phyloP scores from a whole-genome alignment of 106 monocot species.

The Dendrobium huoshanense region DNA sequence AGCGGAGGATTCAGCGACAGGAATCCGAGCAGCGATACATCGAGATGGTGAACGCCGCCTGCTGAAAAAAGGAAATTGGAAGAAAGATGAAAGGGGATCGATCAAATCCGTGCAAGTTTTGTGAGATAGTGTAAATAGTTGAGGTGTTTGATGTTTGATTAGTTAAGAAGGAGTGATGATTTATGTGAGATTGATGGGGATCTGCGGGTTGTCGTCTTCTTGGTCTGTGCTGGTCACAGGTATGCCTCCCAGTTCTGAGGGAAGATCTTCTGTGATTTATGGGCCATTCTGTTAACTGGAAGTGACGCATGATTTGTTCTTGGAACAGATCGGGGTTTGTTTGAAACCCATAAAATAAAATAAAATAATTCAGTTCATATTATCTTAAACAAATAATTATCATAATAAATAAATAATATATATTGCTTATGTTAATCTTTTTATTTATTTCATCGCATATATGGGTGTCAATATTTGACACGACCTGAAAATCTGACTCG shows the following conservation, averaged over 20 bases:
- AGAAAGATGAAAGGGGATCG: neutral
- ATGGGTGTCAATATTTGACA: too few relatives aligned
- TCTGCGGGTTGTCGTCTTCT: neutral
- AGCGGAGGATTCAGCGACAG: conserved; percentile 10
- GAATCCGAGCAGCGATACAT: conserved; percentile 11
- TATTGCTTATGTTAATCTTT: too few relatives aligned
- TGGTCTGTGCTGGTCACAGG: neutral
- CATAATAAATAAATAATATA: too few relatives aligned
- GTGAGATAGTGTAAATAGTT: neutral
- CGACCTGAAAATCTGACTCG: too few relatives aligned
- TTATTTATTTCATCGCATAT: too few relatives aligned
- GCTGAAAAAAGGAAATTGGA: neutral
- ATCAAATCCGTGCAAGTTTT: neutral
- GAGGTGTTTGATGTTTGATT: neutral
- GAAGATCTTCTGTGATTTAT: neutral
- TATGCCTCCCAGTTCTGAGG: neutral
- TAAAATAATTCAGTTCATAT: too few relatives aligned
- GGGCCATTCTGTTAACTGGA: neutral
- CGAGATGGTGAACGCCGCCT: conserved; percentile 11
- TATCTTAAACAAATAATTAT: too few relatives aligned
- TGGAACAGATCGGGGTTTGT: neutral
- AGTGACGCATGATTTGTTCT: neutral
- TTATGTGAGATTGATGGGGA: neutral
- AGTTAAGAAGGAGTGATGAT: too few relatives aligned
- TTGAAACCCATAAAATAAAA: too few relatives aligned